Evolutionary conservation across 768 basidiomycete genomes (phyloP), one percentile per base, ranked within the genome.

Genomic region (Leccinellum rugosiceps): DNA sequence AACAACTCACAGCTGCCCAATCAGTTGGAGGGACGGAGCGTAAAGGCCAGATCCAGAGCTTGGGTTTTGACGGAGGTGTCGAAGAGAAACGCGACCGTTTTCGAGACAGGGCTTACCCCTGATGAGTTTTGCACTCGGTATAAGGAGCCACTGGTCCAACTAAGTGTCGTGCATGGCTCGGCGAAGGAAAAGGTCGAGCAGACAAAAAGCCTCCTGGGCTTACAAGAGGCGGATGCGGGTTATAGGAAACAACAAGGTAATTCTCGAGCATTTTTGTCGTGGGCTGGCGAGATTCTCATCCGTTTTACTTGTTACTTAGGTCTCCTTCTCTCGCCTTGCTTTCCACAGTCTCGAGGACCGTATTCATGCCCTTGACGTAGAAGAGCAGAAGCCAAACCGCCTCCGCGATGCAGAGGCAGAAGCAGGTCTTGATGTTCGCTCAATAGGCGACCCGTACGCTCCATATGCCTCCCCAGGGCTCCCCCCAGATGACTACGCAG

Each of bases 311-410:
- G 3, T 52, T 3, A 11, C 7, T 0, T 62, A 97, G 94, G 87
- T 95, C 47, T 98, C 92, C 81, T 74, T 98, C 3, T 90, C 88
- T 0, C 94, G 95, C 65, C 59, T 66, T 0, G 90, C 91, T 0
- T 98, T 98, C 82, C 92, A 93, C 61, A 76, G 79, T 2, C 83
- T 98, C n/a, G 97, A 98, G 69, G 92, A 99, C 66, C 83, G 84
- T 3, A 77, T 98, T 11, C 87, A 95, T 7, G 80, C 87, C 0
- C 80, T 81, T 17, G 96, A 97, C 51, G 84, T 84, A 4, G 92
- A 97, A 57, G 94, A 97, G 67, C 85, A 86, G 69, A 90, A 90
- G 72, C 81, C 90, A 38, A 90, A 88, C 65, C 82, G 87, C 25
- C 75, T 91, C 50, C 83, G 87, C 4, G 87, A 92, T 57, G 87